phyloP scores from a whole-genome alignment of 306 rosid genomes.

The Myrica gale region DNA sequence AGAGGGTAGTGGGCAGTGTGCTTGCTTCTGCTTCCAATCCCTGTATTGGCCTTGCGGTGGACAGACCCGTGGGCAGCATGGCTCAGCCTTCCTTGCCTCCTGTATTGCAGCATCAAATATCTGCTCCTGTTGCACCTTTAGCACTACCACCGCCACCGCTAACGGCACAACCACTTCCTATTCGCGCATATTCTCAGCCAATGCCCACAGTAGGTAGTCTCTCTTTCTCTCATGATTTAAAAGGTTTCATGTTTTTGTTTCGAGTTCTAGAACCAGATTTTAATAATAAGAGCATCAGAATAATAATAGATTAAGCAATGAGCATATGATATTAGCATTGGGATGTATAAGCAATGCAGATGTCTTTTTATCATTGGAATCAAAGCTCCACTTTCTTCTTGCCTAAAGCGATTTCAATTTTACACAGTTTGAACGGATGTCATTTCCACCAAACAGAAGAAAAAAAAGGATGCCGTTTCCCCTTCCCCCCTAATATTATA shows the following conservation, averaged over 20 bases:
- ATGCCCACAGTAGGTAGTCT: slow-evolving; percentile 47
- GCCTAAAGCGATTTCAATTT: too few species aligned
- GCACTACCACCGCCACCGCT: slow-evolving; percentile 12
- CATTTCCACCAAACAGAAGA: too few species aligned
- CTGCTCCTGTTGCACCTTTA: slow-evolving; percentile 12
- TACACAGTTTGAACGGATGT: too few species aligned
- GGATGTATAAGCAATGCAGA: not conserved
- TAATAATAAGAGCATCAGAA: not conserved
- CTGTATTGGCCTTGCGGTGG: slow-evolving; percentile 12
- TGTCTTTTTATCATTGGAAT: not conserved
- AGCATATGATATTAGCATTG: not conserved
- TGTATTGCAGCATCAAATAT: slow-evolving; percentile 16
- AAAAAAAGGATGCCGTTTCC: not conserved
- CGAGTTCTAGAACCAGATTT: not conserved
- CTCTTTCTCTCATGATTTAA: slow-evolving; percentile 19
- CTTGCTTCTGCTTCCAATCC: slow-evolving; percentile 17
- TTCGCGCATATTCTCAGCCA: slow-evolving; percentile 30
- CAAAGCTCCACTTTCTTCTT: not conserved
- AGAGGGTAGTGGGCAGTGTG: slow-evolving; percentile 14
- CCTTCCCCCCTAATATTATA: not conserved
- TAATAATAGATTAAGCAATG: not conserved
- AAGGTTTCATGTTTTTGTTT: not conserved
- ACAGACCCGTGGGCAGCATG: slow-evolving; percentile 12
- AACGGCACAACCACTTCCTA: slow-evolving; percentile 1
- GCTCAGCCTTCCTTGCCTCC: slow-evolving; percentile 18